Base-by-base conservation (phyloP, 1,284 basidiomycete species). In the Cerioporus squamosus region DNA sequence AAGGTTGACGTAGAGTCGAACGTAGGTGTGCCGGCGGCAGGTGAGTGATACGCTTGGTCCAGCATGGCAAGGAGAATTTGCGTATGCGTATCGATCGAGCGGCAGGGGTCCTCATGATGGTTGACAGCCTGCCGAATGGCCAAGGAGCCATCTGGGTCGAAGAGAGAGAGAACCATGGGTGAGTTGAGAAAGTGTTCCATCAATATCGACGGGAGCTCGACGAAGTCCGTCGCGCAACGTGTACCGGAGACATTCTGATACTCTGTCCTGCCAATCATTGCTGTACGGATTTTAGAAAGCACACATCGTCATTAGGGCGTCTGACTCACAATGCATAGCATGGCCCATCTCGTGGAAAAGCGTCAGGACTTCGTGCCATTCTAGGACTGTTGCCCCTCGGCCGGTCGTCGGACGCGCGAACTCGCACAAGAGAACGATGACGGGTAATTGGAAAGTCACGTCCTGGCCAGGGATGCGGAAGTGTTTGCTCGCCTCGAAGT, bases 321-420 rank as follows among this genome's bases (percentile, higher is more conserved):
- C 8, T n/a, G n/a, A 81, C 94, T 82, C 69, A 96, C 96, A 99
- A 72, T 99, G 97, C 84, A 99, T 95, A 2, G 97, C 97, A 74
- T 99, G 97, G 0, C 97, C 97, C 96, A 99, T 98, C 76, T 99
- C 97, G 70, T 99, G 97, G 76, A 97, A 98, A 20, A 99, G 78
- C 1, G 97, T 99, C 72, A 93, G 83, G 9, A 98, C 93, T 68
- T 99, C 95, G 68, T 93, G 90, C 96, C 97, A 99, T 57, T 90
- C 88, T 24, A 99, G 75, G 42, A 91, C 77, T 0, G 92, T 88
- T 2, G 93, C 83, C 1, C 87, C 89, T 33, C 79, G 75, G n/a
- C 81, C 77, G 14, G 82, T 64, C 0, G 81, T 80, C 14, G 93
- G 90, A 22, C 81, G 81, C 15, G 86, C 78, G 70, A 98, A 98